A percentile compares a stretch with the other conserved stretches of the same genome.
Evolutionary conservation across 2,329 filamentous ascomycete genomes (phyloP).

Genomic region (Colletotrichum sp.): DNA sequence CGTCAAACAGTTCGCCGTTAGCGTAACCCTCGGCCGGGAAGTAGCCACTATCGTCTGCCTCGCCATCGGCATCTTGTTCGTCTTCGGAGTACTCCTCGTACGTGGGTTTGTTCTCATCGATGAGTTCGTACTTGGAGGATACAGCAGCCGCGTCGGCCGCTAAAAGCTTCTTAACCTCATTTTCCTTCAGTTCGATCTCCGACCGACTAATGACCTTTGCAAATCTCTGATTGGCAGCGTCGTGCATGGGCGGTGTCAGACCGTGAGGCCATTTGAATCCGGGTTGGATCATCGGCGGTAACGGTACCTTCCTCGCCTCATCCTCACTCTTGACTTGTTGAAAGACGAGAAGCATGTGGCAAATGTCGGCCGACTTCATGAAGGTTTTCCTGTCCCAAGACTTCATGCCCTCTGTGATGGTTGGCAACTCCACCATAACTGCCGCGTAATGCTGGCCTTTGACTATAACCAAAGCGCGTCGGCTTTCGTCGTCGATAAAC

Average conservation of each 20-base stretch:
- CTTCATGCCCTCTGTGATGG: constrained; percentile 90
- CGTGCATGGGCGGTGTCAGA: constrained; percentile 86
- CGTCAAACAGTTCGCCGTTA: constrained; percentile 40
- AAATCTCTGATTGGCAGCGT: constrained; percentile 82
- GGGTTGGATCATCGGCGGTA: constrained; percentile 74
- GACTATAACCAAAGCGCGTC: constrained; percentile 75
- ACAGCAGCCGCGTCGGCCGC: constrained; percentile 69
- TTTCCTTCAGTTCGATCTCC: constrained; percentile 85
- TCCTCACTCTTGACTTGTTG: constrained; percentile 69
- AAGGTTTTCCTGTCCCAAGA: constrained; percentile 88
- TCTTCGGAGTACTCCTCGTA: constrained; percentile 63
- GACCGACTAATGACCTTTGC: constrained; percentile 82
- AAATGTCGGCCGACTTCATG: constrained; percentile 88
- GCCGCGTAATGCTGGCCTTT: constrained; percentile 77
- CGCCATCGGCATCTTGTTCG: constrained; percentile 55
- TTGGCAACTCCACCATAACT: constrained; percentile 82
- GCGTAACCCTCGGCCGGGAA: constrained; percentile 34
- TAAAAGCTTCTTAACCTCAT: constrained; percentile 76
- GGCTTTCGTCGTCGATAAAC: constrained; percentile 76
- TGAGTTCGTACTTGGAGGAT: constrained; percentile 67
- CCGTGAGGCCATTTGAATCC: constrained; percentile 83
- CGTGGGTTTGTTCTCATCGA: constrained; percentile 52
- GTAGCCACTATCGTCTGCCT: constrained; percentile 50
- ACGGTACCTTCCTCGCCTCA: constrained; percentile 69
- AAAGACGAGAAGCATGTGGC: constrained; percentile 86